Evolutionary conservation across 257 asterid genomes (phyloP), one percentile per base, ranked within the genome.

Genomic region (Gentiana macrophylla): DNA sequence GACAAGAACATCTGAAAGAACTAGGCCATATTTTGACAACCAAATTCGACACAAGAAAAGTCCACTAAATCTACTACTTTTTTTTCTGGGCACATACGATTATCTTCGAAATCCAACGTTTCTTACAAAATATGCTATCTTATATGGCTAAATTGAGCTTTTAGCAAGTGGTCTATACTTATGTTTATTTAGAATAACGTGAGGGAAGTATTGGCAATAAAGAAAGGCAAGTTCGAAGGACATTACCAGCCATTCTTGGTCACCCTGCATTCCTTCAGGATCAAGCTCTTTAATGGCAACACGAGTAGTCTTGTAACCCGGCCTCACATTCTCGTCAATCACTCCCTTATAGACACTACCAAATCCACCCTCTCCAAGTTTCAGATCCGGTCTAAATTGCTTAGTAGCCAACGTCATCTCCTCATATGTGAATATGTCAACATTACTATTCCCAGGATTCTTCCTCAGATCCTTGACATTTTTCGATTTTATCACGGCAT

Each of bases 221-320:
- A 37, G 46, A 36, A 15, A 0, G 37, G 41, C 11, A 59, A 54
- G 37, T 6, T 43, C 8, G 12, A 35, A 54, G 56, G 32, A 64
- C 13, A 46, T 62, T 68, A 69, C 74, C 70, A 87, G 98, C 98
- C 98, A 91, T 82, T 91, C 98, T 59, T 94, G 71, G 70, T 91
- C 95, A 15, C 98, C 98, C 72, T 87, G 98, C 46, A 74, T 69
- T 49, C 98, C 84, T 82, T 87, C 95, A 12, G 83, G 96, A 66
- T 91, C 96, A 60, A 87, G 95, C 80, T 76, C 95, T 70, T 91
- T 91, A 60, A 91, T 78, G 53, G 98, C 98, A 69, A 91, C 96
- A 24, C 56, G 80, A 0, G 81, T 80, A 43, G 68, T 53, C 71
- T 74, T 73, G 67, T 83, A 79, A 55, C 86, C 92, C 5, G 78